These are phyloP conservation scores for Immersiporthe knoxdaviesiana DNA, from an alignment of 2,329 filamentous ascomycete genomes.

Conservation along the genomic window DNA sequence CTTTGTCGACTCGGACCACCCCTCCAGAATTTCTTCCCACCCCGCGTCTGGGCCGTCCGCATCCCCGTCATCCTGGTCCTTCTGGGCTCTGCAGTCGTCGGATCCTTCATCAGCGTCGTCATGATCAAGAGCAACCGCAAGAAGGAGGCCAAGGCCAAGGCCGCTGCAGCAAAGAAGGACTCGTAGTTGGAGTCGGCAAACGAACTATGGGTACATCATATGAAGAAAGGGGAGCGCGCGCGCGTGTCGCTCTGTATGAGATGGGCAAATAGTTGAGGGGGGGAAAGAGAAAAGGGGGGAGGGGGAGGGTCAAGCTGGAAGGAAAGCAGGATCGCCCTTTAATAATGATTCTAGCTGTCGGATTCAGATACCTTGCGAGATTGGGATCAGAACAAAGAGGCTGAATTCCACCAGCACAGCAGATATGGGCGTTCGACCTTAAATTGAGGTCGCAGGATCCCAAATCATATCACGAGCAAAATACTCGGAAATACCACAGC, in stretches of 20 bases:
- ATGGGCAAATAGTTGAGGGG: not conserved
- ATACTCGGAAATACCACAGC: not conserved
- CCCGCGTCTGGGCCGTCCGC: constrained; percentile 97
- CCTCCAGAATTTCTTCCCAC: constrained; percentile 92
- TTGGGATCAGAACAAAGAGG: not conserved
- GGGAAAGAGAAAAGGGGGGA: not conserved
- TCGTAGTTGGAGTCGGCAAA: constrained; percentile 45
- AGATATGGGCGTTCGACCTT: not conserved
- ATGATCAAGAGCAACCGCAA: constrained; percentile 99
- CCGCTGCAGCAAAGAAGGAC: constrained; percentile 83
- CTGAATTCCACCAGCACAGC: not conserved
- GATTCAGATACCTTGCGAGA: not conserved
- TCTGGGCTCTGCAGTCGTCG: constrained; percentile 88
- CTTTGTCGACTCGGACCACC: constrained; percentile 94
- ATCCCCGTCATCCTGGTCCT: constrained; percentile 97
- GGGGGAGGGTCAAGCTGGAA: not conserved
- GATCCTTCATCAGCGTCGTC: constrained; percentile 92
- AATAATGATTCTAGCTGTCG: not conserved
- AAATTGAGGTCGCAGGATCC: not conserved
- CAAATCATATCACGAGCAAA: not conserved
- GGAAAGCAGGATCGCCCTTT: too few relatives aligned
- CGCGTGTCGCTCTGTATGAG: not conserved
- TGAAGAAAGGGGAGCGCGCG: too few relatives aligned
- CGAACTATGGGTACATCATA: not conserved
- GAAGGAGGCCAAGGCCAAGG: constrained; percentile 92